A percentile compares a stretch with the other conserved stretches of the same genome.
phyloP scores from a whole-genome alignment of 495 filamentous ascomycete genomes.

The Bacidia rubella region DNA sequence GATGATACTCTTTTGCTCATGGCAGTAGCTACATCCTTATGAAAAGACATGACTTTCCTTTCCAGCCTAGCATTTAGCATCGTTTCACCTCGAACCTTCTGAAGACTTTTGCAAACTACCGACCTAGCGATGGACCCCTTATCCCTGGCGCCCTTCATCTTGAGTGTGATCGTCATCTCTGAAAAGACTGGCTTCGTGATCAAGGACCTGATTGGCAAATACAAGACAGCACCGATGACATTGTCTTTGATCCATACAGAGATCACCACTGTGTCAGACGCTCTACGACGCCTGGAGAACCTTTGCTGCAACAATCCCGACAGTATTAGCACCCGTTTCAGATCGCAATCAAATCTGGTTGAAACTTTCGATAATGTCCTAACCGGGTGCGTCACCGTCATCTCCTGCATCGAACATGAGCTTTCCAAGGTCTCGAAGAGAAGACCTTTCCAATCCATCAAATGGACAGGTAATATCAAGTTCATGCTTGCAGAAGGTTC shows the following conservation, averaged over 20 bases:
- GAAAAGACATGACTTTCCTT: no score
- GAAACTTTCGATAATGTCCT: not conserved
- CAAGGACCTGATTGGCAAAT: not conserved
- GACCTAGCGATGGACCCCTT: not conserved
- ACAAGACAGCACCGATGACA: not conserved
- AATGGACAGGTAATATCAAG: conserved; percentile 1
- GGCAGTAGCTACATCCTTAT: no score
- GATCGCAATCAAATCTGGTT: not conserved
- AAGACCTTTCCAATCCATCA: not conserved
- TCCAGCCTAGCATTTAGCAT: no score
- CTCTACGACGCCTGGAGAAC: not conserved
- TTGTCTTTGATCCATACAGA: not conserved
- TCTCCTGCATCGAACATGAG: not conserved
- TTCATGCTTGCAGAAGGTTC: not conserved
- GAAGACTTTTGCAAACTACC: no score
- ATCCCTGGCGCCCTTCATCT: not conserved
- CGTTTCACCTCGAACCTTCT: no score
- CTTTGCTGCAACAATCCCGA: not conserved
- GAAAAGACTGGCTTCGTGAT: not conserved
- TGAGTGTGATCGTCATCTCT: not conserved
- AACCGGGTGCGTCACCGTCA: not conserved
- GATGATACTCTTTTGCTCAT: no score
- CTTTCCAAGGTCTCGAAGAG: not conserved
- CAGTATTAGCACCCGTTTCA: not conserved
- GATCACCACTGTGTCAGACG: not conserved